Percentiles rank a stretch among this genome's conserved stretches.
Evolutionary conservation across 495 filamentous ascomycete genomes (phyloP).

Genomic region (Sporormia fimetaria): DNA sequence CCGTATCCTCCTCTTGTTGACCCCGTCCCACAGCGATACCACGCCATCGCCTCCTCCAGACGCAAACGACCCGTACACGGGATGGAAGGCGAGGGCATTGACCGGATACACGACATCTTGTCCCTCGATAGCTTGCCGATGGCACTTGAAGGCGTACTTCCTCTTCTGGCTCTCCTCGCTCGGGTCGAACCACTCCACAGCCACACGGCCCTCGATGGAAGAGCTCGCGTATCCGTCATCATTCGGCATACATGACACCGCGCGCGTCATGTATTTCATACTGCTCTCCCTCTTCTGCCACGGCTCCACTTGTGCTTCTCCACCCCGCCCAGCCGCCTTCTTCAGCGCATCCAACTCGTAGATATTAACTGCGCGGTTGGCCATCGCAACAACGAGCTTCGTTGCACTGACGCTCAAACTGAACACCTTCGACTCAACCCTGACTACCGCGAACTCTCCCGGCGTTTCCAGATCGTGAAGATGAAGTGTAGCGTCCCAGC

Average conservation of each 20-base stretch:
- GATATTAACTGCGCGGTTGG: conserved; percentile 79
- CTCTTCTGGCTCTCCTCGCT: conserved; percentile 69
- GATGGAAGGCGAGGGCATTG: conserved; percentile 88
- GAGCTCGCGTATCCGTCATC: conserved; percentile 82
- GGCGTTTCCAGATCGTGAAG: conserved; percentile 51
- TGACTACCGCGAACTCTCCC: conserved; percentile 42
- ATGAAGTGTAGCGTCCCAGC: conserved; percentile 87
- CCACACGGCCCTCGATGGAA: conserved; percentile 85
- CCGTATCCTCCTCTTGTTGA: conserved; percentile 77
- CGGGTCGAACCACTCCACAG: conserved; percentile 95
- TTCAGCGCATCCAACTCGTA: conserved; percentile 71
- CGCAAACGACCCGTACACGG: conserved; percentile 80
- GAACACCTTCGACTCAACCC: conserved; percentile 74
- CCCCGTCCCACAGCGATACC: conserved; percentile 91
- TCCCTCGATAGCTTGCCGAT: conserved; percentile 58
- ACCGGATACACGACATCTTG: conserved; percentile 90
- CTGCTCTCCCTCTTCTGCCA: conserved; percentile 86
- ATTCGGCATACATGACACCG: conserved; percentile 92
- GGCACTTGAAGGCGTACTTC: conserved; percentile 98
- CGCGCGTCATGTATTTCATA: conserved; percentile 89
- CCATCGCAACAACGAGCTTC: conserved; percentile 90
- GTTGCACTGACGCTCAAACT: conserved; percentile 68
- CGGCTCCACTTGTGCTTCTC: conserved; percentile 50
- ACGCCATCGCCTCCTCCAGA: conserved; percentile 88
- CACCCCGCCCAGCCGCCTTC: conserved; percentile 40